Percentiles rank a stretch among this genome's conserved stretches.
These are phyloP conservation scores for Astragalus membranaceus DNA, from an alignment of 306 rosid species.

Conservation along the genomic window DNA sequence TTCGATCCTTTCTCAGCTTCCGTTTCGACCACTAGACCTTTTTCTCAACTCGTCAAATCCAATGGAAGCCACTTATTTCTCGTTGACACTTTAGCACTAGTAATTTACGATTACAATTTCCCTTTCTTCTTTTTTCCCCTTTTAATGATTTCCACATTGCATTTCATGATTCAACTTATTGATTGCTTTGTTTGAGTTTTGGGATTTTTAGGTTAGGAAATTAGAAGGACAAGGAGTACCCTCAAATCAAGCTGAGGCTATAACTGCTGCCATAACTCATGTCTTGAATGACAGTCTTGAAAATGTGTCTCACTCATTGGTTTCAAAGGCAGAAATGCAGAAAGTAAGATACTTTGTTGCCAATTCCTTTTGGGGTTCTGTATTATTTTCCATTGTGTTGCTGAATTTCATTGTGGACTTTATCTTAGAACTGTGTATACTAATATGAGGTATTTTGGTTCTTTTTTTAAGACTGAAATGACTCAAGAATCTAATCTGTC, in stretches of 20 bases:
- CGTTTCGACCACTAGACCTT: constrained; percentile 22
- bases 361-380: neutral
- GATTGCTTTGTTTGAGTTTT: neutral
- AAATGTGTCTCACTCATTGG: constrained; percentile 73
- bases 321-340: constrained; percentile 81
- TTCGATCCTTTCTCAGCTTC: constrained; percentile 29
- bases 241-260: constrained; percentile 87
- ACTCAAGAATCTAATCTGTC: constrained; percentile 74
- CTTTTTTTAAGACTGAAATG: constrained; percentile 49
- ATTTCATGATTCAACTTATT: neutral
- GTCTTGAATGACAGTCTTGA: constrained; percentile 84
- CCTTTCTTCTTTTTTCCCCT: neutral
- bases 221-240: constrained; percentile 86
- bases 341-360: constrained; percentile 35
- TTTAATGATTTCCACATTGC: neutral
- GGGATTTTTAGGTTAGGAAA: constrained; percentile 61
- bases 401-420: neutral
- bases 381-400: neutral
- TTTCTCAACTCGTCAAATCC: constrained; percentile 54
- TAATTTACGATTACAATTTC: constrained; percentile 19
- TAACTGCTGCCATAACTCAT: constrained; percentile 80
- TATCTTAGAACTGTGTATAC: neutral
- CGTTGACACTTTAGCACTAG: constrained; percentile 87
- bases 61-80: constrained; percentile 70
- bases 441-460: constrained; percentile 8